Base-by-base conservation (phyloP, 257 asterid genomes). In the Solanum pinnatisectum region DNA sequence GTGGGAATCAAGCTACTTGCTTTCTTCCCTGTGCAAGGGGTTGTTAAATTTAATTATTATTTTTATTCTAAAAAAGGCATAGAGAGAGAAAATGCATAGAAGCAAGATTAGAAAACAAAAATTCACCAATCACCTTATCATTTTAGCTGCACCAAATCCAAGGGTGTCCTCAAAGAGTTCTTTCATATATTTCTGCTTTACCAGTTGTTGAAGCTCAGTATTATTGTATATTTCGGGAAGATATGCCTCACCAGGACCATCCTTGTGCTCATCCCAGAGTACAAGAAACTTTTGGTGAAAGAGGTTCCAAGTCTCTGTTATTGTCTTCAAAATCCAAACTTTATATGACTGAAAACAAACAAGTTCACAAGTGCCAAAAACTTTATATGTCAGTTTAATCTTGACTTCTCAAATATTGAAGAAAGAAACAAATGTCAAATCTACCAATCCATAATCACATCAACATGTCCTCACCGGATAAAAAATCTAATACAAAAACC, bases 91-190 rank as follows among this genome's bases (percentile, higher is more conserved):
- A 46, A 86, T 49, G 81, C 49, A 15, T 67, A 73, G 77, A 42
- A 76, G 4, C 35, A 49, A 27, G 42, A 44, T 10, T 70, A 71
- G 9, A 74, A 22, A 16, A 65, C 27, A 63, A 23, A 83, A 86
- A 86, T 84, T 8, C 22, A 36, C 46, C 14, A 44, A 20, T 88
- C 87, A 96, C 99, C 99, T 95, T 90, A 96, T 96, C 98, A 97
- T 97, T 93, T 97, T 97, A 90, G 99, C 99, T 88, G 98, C 93
- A 84, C 98, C 98, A 89, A 96, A 97, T 90, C 99, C 99, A 76
- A 96, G 98, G 84, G 93, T 88, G 86, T 97, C 99, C 22, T 92
- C 98, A 89, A 97, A 92, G 89, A 97, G 91, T 33, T 95, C 96
- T 65, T 91, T 91, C 98, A 96, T 95, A 68, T 94, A 96, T 88